Evolutionary conservation across 306 rosid species (phyloP).

Genomic region (Glycine soja): DNA sequence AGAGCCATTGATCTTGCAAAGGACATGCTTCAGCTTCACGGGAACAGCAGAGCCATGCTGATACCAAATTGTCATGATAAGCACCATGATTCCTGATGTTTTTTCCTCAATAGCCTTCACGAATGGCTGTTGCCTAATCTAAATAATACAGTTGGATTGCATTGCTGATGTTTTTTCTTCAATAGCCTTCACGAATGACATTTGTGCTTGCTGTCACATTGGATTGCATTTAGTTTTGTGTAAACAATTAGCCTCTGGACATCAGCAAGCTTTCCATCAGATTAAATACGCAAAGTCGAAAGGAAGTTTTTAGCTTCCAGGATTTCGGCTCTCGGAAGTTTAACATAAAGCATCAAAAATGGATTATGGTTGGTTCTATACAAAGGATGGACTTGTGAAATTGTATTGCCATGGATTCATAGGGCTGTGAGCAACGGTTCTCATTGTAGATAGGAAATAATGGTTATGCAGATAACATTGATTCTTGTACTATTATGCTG

Average conservation of each 20-base stretch:
- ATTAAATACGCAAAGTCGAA: neutral
- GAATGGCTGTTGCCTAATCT: neutral
- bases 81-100: neutral
- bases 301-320: neutral
- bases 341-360: too few relatives aligned
- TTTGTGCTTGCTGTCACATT: neutral
- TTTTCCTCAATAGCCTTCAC: neutral
- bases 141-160: too few relatives aligned
- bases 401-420: too few relatives aligned
- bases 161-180: neutral
- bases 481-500: too few relatives aligned
- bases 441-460: too few relatives aligned
- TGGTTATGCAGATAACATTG: too few relatives aligned
- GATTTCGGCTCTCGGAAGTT: neutral
- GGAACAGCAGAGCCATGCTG: conserved; percentile 71
- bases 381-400: too few relatives aligned
- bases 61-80: conserved; percentile 54
- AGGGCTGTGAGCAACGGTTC: too few relatives aligned
- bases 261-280: neutral
- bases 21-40: conserved; percentile 69
- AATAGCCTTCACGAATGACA: neutral
- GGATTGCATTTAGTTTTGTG: neutral
- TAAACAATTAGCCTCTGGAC: neutral
- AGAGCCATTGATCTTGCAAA: conserved; percentile 77
- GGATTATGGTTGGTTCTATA: too few relatives aligned